Evolutionary conservation across 495 filamentous ascomycete genomes (phyloP), one percentile per base, ranked within the genome.

Genomic region (Cenococcum geophilum): DNA sequence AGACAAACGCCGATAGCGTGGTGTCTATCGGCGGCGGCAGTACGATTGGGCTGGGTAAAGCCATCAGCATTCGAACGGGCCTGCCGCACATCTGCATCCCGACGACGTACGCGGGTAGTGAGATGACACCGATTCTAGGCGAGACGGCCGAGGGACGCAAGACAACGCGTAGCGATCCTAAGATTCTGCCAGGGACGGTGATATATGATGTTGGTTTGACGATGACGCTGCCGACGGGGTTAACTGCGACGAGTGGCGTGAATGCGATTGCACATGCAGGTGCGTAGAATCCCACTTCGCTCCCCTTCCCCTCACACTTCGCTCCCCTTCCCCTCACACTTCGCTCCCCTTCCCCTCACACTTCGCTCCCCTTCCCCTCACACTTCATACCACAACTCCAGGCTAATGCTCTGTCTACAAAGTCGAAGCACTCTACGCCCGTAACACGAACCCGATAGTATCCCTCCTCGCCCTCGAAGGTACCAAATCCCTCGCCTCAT

Each of bases 121-220:
- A 87, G 68, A 86, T 87, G 77, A 87, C 84, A 0, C 82, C 84
- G 0, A 86, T 86, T 52, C 72, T 88, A 36, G 84, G 85, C 0
- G 85, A 88, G 73, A 87, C 84, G 0, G 78, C 77, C 45, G 76
- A 82, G 56, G 84, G 84, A 1, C 65, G 78, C 68, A 87, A 88
- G 73, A 85, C 81, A 60, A 86, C 85, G 36, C 74, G 80, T n/a
- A 79, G 76, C 9, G 83, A 86, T 67, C 81, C 81, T 0, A 83
- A 81, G 69, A 88, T 88, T 61, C 70, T 86, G 50, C 85, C 84
- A 0, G 80, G 78, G 11, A 82, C 83, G 8, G 84, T 87, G 12
- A 84, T 88, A 34, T 88, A 87, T 70, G 84, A 88, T 75, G 83
- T 86, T 4, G 80, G 86, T 61, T 71, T 87, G 52, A 86, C 84